Evolutionary conservation across 768 basidiomycete genomes (phyloP).

Genomic region (Boletus tylopilopsis): DNA sequence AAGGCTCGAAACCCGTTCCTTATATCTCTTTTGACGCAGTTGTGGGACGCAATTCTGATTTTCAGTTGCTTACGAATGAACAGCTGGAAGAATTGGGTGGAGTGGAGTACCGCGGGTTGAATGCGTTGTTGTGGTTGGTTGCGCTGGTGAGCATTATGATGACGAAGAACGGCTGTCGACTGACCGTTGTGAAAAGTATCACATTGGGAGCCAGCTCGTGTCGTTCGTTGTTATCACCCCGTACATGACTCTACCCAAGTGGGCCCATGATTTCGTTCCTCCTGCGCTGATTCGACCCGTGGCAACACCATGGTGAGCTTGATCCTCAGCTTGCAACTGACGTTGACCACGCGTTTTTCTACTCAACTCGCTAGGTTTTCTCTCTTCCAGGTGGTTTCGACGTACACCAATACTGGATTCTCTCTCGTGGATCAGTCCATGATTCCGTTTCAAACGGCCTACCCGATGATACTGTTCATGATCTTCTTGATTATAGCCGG

Average conservation of each 20-base stretch:
- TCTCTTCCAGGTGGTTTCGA: constrained; percentile 77
- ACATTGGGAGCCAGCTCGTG: constrained; percentile 64
- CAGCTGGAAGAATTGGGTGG: constrained; percentile 92
- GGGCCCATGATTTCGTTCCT: constrained; percentile 57
- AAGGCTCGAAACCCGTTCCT: constrained; percentile 53
- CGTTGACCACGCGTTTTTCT: background rate
- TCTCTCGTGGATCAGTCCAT: constrained; percentile 88
- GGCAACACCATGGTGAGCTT: constrained; percentile 58
- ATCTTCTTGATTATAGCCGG: constrained; percentile 81
- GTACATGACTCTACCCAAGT: constrained; percentile 62
- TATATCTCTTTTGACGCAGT: constrained; percentile 85
- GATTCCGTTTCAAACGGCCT: constrained; percentile 87
- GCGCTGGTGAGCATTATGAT: constrained; percentile 48
- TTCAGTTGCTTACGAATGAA: constrained; percentile 65
- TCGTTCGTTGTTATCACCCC: constrained; percentile 75
- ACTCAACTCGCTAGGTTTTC: constrained; percentile 58
- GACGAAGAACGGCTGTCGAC: background rate
- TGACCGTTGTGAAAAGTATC: constrained; percentile 55
- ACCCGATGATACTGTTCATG: constrained; percentile 73
- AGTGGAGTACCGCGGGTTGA: constrained; percentile 86
- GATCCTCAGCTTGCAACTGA: background rate
- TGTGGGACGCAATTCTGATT: constrained; percentile 80
- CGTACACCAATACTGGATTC: constrained; percentile 87
- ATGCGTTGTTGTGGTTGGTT: constrained; percentile 79
- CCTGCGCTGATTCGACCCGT: constrained; percentile 56